Base-by-base conservation (phyloP, 106 monocot genomes). In the Cymbidium sinense region DNA sequence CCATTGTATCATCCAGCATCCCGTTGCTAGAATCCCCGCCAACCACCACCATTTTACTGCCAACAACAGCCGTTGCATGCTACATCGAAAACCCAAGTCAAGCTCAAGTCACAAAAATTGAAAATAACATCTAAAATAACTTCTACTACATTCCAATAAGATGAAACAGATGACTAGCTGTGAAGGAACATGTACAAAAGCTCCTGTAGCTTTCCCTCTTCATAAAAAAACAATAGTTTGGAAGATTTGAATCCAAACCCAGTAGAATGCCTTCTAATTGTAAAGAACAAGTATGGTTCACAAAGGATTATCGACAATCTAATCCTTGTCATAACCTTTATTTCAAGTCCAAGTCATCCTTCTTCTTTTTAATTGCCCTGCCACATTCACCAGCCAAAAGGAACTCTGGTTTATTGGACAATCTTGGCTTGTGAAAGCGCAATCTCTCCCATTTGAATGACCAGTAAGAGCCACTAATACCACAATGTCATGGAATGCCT, bases 11-110 rank as follows among this genome's bases (percentile, higher is more conserved):
- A 84, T 90, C 90, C 47, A 98, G 79, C 70, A 94, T 80, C 77
- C 88, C 88, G 74, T 81, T 29, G 10, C 1, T 64, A 72, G 94
- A 87, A 41, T 98, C 96, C 27, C 96, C 96, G 64, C 96, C 96
- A 72, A 98, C 89, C n/a, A 94, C 90, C 71, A 98, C 86, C 96
- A 98, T 94, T 82, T 94, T 94, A 84, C 70, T 94, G 25, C 91
- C 94, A 39, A 94, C 77, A 21, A 91, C 82, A 36, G 90, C 87
- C 28, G 96, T 91, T 79, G 94, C 91, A 85, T 98, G 96, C 96
- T 98, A 83, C 36, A n/a, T 39, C 7, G 4, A 71, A 71, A 36
- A 36, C 17, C n/a, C 33, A 67, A 33, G 58, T 21, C 55, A 58
- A 67, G 67, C 67, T 30, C 67, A 31, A 67, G 31, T 67, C 67